Evolutionary conservation across 1,284 basidiomycete genomes (phyloP).

Genomic region (Ceratorhiza oryzae-sativae): DNA sequence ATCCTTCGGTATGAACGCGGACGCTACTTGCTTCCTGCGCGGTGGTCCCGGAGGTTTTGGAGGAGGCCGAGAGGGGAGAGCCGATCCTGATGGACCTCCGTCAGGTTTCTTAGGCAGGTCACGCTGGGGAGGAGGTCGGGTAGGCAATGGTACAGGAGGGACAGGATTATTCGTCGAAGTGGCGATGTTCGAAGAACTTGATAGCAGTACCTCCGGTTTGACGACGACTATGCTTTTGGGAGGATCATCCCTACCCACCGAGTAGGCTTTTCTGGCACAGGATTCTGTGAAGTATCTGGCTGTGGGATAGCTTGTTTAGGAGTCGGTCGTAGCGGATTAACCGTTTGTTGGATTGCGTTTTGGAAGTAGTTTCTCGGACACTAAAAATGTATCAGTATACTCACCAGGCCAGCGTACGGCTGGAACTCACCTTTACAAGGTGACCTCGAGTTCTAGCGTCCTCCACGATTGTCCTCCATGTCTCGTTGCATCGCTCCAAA

Average conservation of each 20-base stretch:
- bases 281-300: background rate
- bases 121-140: background rate
- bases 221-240: background rate
- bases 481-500: conserved; percentile 81
- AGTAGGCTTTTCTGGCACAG: background rate
- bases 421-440: conserved; percentile 52
- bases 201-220: background rate
- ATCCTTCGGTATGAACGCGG: conserved; percentile 29
- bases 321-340: background rate
- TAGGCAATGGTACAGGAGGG: background rate
- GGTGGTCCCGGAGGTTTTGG: conserved; percentile 9
- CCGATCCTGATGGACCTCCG: background rate
- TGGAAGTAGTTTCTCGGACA: conserved; percentile 6
- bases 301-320: background rate
- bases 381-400: background rate
- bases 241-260: too few species aligned
- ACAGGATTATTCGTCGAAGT: background rate
- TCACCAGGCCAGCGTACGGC: background rate
- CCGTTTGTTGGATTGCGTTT: background rate
- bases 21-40: conserved; percentile 15
- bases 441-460: conserved; percentile 67
- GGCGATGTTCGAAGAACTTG: background rate
- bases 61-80: background rate
- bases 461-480: conserved; percentile 79
- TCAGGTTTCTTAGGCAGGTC: conserved; percentile 1